Base-by-base conservation (phyloP, 768 basidiomycete species). In the Amyloporia xantha region DNA sequence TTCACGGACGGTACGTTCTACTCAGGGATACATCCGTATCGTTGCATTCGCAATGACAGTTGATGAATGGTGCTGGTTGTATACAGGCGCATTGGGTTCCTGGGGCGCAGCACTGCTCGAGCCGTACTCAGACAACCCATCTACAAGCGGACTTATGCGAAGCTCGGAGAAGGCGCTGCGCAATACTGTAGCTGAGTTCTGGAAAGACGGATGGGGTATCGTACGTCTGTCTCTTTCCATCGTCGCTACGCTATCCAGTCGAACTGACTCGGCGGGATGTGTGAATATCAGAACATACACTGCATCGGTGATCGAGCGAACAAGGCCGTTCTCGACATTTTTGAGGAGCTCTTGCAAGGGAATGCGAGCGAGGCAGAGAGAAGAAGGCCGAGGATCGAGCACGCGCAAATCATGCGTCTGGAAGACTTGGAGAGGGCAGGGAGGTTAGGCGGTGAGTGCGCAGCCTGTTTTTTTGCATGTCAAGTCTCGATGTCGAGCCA, bases 221-320 rank as follows among this genome's bases (percentile, higher is more conserved):
- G 92, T 94, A 59, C 53, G 86, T 70, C 19, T 0, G 12, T 1
- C 10, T 15, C 21, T 47, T 41, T 43, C 19, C 39, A 46, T 45
- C 44, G 41, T 33, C 30, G 30, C 30, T 15, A 33, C 30, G 30
- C 30, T 33, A 33, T 7, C 30, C 30, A 33, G 30, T 33, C 30
- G 30, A 33, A 33, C 30, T 33, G 30, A n/a, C n/a, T n/a, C n/a
- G n/a, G n/a, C n/a, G n/a, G n/a, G n/a, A n/a, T n/a, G 12, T 21
- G 24, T 43, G 20, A 43, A 45, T 38, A 11, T 24, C 27, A 96
- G 93, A 92, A 91, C 53, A 79, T 91, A 13, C 90, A 92, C 55
- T 87, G 85, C 49, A 91, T 91, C 9, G 90, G 90, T 1, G 95
- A 98, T 59, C 80, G 82, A 38, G 92, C 91, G 26, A 96, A 95